Base-by-base conservation (phyloP, 2,329 filamentous ascomycete species). In the Ophiostoma novo-ulmi region DNA sequence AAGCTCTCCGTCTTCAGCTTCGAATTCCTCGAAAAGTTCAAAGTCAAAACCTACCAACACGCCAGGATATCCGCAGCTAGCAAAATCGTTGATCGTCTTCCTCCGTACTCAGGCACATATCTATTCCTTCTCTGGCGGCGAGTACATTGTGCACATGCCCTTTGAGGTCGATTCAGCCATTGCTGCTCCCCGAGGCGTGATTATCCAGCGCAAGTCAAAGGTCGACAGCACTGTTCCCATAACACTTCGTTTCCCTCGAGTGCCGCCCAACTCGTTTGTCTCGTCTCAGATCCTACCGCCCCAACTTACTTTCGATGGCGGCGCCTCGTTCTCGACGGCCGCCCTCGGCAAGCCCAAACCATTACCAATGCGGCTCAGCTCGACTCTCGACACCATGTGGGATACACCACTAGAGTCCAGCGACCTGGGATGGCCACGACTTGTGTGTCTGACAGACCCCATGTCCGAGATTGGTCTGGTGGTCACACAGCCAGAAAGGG, bases 31-130 rank as follows among this genome's bases (percentile, higher is more conserved):
- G 11, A 38, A 1, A 1, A 20, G 39, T 2, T 48, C 64, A 20
- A 17, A 39, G 22, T 44, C 36, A 14, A 26, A 38, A 2, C 6
- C 64, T 7, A 4, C 17, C 38, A 17, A 11, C 6, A 22, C 20
- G 36, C 48, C 48, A 17, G 26, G 20, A 14, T 48, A 52, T 2
- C 69, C 61, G 1, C 52, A 61, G 13, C 78, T 87, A 35, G 85
- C 86, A 61, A 85, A 89, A 76, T 93, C 94, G 5, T 81, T 99
- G 73, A 92, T 98, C 8, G 91, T 99, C 68, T 91, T 98, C 75
- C 87, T 99, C 74, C 94, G 92, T 80, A 94, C 92, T 0, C 94
- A 98, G 77, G 93, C 92, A 31, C 94, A 98, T 78, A 88, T 99
- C 74, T 96, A 94, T 82, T 97, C 96, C 78, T 85, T 98, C 52